Percentiles rank a stretch among this genome's conserved stretches.
Conservation (phyloP, 2,329 filamentous ascomycete species). For the Epichloe glyceriae region DNA sequence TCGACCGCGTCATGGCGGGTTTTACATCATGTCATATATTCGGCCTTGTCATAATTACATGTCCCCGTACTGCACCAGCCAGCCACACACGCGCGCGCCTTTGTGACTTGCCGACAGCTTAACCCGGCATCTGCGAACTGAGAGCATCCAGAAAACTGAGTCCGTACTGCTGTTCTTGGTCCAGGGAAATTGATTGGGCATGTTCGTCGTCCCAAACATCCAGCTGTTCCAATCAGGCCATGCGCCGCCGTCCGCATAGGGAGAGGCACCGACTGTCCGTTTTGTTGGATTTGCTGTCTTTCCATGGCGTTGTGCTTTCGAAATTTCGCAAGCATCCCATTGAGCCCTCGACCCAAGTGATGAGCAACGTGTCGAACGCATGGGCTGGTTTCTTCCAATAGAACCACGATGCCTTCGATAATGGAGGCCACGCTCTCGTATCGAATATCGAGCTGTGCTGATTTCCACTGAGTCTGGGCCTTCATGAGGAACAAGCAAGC, state of each 20-base stretch:
- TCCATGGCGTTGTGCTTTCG: slow-evolving; percentile 9
- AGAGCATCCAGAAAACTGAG: slow-evolving; percentile 14
- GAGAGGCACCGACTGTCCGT: slow-evolving; percentile 1
- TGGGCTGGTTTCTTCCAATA: slow-evolving; percentile 14
- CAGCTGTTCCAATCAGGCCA: slow-evolving; percentile 14
- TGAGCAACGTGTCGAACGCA: slow-evolving; percentile 18
- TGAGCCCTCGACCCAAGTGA: slow-evolving; percentile 17
- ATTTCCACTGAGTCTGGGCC: slow-evolving; percentile 17
- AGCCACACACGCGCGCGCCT: not conserved
- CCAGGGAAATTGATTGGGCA: slow-evolving; percentile 8
- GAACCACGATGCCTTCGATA: slow-evolving; percentile 13
- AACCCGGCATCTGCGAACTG: slow-evolving; percentile 16
- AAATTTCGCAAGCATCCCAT: slow-evolving; percentile 17
- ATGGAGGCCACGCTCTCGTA: slow-evolving; percentile 19
- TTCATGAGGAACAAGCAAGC: slow-evolving; percentile 21
- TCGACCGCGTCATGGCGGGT: too few relatives aligned
- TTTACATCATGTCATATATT: too few relatives aligned
- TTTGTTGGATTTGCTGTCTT: slow-evolving; percentile 4
- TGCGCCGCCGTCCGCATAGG: not conserved
- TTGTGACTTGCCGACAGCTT: not conserved
- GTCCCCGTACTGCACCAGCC: not conserved
- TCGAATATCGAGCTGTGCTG: slow-evolving; percentile 14
- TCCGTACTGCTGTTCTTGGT: slow-evolving; percentile 12
- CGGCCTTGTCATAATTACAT: not conserved
- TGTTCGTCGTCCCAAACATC: slow-evolving; percentile 13